Percentiles rank a stretch among this genome's conserved stretches.
Evolutionary conservation across 345 rosid species (phyloP).

Genomic region (Angophora floribunda): DNA sequence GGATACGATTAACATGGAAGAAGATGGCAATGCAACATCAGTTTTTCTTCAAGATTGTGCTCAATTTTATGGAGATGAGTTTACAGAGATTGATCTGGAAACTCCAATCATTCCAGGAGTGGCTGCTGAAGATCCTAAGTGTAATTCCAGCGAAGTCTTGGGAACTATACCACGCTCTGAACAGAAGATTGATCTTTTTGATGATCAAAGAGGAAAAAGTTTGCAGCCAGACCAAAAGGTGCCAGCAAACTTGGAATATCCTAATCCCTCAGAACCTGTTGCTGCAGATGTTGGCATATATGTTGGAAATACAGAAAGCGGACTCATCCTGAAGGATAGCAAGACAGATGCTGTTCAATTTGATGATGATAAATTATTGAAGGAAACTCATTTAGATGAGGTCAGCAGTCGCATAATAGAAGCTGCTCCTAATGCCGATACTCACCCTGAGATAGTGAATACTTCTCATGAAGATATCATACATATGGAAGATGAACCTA

Average conservation of each 20-base stretch:
- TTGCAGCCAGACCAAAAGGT: neutral
- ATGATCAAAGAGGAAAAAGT: neutral
- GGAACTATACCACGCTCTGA: neutral
- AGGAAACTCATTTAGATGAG: neutral
- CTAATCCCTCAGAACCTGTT: neutral
- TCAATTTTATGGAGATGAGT: neutral
- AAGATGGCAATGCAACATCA: neutral
- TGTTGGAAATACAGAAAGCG: neutral
- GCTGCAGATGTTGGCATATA: neutral
- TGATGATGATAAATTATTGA: neutral
- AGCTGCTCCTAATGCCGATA: neutral
- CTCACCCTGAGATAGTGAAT: neutral
- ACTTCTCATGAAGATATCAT: neutral
- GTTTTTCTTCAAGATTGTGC: neutral
- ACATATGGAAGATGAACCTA: neutral
- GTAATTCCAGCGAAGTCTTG: neutral
- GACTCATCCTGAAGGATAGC: neutral
- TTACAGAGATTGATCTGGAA: neutral
- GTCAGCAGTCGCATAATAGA: neutral
- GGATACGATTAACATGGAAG: neutral
- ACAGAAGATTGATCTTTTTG: neutral
- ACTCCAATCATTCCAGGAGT: neutral
- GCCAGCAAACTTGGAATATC: neutral
- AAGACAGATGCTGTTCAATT: neutral
- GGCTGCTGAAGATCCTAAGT: neutral